These are phyloP conservation scores for Incumbomyces delicatus DNA, from an alignment of 2,329 filamentous ascomycete species.

Conservation along the genomic window DNA sequence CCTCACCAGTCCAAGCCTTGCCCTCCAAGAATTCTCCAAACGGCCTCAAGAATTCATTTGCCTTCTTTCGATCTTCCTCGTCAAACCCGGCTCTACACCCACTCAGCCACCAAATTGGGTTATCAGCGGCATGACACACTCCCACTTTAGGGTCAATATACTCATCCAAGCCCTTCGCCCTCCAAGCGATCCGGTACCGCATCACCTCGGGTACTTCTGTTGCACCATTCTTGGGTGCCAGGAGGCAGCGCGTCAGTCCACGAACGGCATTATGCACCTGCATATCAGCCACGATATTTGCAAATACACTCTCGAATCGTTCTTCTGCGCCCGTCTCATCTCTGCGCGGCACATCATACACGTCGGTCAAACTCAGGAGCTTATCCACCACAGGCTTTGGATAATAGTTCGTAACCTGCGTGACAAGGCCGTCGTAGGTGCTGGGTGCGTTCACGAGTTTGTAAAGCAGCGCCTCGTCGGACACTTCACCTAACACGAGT, in stretches of 20 bases:
- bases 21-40: constrained; percentile 19
- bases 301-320: constrained; percentile 30
- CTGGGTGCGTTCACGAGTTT: constrained; percentile 31
- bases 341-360: constrained; percentile 14
- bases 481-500: constrained; percentile 36
- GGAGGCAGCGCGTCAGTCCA: constrained; percentile 24
- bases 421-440: constrained; percentile 27
- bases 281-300: constrained; percentile 33
- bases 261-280: constrained; percentile 32
- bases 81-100: constrained; percentile 17
- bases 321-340: constrained; percentile 24
- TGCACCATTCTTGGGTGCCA: constrained; percentile 9
- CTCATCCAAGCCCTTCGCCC: constrained; percentile 16
- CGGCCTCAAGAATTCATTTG: constrained; percentile 15
- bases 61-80: constrained; percentile 12
- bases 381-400: constrained; percentile 30
- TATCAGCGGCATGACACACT: constrained; percentile 19
- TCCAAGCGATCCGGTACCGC: constrained; percentile 21
- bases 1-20: constrained; percentile 8
- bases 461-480: constrained; percentile 38
- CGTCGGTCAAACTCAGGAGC: constrained; percentile 27
- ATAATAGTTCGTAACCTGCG: constrained; percentile 38
- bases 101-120: constrained; percentile 19
- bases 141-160: constrained; percentile 16
- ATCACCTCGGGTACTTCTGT: constrained; percentile 8